Percentiles rank a stretch among this genome's conserved stretches.
Evolutionary conservation across 441 rosid genomes (phyloP).

Genomic region (Bocquillonia castaneifolia): DNA sequence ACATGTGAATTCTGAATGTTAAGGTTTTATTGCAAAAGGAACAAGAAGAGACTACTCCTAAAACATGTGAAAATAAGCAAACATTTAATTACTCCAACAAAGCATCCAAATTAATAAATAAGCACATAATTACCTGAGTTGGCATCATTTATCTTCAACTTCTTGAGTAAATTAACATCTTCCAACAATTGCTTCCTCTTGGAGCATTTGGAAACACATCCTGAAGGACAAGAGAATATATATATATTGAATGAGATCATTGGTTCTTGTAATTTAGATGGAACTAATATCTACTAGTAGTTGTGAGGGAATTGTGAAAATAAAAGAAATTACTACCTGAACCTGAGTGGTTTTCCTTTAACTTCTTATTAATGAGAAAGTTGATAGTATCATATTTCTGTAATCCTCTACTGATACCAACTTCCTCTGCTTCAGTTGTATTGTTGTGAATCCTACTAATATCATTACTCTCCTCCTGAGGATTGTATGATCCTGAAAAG

Average conservation of each 20-base stretch:
- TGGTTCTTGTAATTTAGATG: too few relatives aligned
- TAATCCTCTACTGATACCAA: conserved; percentile 12
- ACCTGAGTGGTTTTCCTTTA: conserved; percentile 43
- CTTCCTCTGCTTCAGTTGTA: conserved; percentile 4
- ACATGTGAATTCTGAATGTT: too few relatives aligned
- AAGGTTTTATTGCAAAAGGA: too few relatives aligned
- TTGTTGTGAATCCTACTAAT: not conserved
- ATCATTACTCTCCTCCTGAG: conserved; percentile 21
- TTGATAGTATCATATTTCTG: conserved; percentile 18
- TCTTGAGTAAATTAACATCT: conserved; percentile 41
- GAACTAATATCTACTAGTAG: too few relatives aligned
- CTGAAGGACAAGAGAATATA: conserved; percentile 18
- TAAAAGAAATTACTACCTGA: conserved; percentile 31
- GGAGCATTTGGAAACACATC: conserved; percentile 16
- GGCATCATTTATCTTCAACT: conserved; percentile 38
- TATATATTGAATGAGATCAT: too few relatives aligned
- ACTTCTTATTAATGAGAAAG: conserved; percentile 36
- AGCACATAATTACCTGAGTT: conserved; percentile 35
- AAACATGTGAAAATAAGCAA: too few relatives aligned
- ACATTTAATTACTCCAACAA: too few relatives aligned
- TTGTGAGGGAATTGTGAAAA: too few relatives aligned
- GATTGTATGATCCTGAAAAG: conserved; percentile 34
- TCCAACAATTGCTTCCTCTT: conserved; percentile 51
- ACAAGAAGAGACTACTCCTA: too few relatives aligned
- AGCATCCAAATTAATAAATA: too few relatives aligned